phyloP scores from a whole-genome alignment of 176 grass and related monocot genomes.

The Chrysopogon serrulatus region DNA sequence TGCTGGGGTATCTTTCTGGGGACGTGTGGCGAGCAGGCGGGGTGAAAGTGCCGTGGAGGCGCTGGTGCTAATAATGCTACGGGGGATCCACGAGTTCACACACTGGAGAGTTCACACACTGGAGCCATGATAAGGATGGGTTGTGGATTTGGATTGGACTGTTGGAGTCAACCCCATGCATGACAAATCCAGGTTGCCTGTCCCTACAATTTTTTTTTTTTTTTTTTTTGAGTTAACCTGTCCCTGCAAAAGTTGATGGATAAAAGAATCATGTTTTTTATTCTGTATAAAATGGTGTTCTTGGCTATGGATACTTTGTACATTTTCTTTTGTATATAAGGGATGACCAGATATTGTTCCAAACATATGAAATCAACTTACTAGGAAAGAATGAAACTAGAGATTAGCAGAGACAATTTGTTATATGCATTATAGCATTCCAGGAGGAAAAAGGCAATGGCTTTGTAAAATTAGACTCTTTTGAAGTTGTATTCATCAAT shows the following conservation, averaged over 20 bases:
- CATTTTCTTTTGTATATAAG: too few species aligned
- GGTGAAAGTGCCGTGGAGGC: not conserved
- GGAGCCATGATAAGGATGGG: not conserved
- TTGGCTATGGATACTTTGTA: not conserved
- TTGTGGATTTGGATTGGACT: not conserved
- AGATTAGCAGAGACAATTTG: too few species aligned
- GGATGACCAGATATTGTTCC: too few species aligned
- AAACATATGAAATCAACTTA: too few species aligned
- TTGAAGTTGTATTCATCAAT: too few species aligned
- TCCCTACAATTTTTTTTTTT: too few species aligned
- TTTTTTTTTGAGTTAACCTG: too few species aligned
- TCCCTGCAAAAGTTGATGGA: not conserved
- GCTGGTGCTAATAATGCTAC: not conserved
- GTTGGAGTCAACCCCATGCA: not conserved
- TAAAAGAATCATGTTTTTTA: not conserved
- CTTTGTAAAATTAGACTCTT: too few species aligned
- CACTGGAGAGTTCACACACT: not conserved
- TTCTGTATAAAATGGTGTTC: not conserved
- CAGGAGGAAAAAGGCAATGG: too few species aligned
- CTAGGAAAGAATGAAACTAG: too few species aligned
- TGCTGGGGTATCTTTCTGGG: conserved; percentile 9
- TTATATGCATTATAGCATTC: too few species aligned
- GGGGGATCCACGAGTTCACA: not conserved
- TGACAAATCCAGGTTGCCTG: not conserved
- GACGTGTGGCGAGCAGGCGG: conserved; percentile 15